phyloP scores from a whole-genome alignment of 805 yeast genomes.

The Starmerella riodocensis region DNA sequence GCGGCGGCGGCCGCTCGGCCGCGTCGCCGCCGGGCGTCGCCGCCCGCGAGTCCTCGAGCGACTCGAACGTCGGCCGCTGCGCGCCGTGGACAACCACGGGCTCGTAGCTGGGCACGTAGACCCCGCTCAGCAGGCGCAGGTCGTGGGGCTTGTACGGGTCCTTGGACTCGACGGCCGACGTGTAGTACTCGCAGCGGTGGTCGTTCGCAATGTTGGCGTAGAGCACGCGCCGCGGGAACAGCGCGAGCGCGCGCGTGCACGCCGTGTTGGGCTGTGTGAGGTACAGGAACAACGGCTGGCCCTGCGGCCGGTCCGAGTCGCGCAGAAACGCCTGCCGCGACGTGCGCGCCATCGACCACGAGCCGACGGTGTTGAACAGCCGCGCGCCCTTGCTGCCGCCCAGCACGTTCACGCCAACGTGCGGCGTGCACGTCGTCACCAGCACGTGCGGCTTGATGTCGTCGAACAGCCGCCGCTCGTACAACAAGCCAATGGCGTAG shows the following conservation, averaged over 20 bases:
- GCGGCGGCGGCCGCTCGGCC: background rate
- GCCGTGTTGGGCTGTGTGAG: slow-evolving; percentile 54
- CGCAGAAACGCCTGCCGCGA: slow-evolving; percentile 60
- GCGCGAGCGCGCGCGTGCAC: slow-evolving; percentile 42
- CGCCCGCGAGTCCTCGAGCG: background rate
- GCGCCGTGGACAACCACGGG: slow-evolving; percentile 15
- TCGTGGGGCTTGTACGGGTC: slow-evolving; percentile 15
- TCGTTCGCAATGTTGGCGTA: slow-evolving; percentile 73
- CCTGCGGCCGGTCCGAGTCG: slow-evolving; percentile 18
- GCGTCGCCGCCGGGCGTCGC: slow-evolving; percentile 14
- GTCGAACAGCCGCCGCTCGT: slow-evolving; percentile 40
- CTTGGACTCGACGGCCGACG: slow-evolving; percentile 49
- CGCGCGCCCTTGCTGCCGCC: slow-evolving; percentile 39
- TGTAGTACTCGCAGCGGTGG: slow-evolving; percentile 71
- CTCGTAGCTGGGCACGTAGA: slow-evolving; percentile 18
- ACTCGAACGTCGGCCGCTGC: slow-evolving; percentile 8
- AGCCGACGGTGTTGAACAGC: slow-evolving; percentile 50
- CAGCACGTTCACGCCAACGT: slow-evolving; percentile 50
- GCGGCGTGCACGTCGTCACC: slow-evolving; percentile 56
- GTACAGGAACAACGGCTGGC: slow-evolving; percentile 43
- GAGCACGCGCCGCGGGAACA: slow-evolving; percentile 41
- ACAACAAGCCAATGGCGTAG: slow-evolving; percentile 62
- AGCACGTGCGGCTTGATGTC: slow-evolving; percentile 44
- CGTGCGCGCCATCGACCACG: slow-evolving; percentile 52
- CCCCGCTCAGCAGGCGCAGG: slow-evolving; percentile 13